A percentile compares a stretch with the other conserved stretches of the same genome.
These are phyloP conservation scores for Calonectria leucothoes DNA, from an alignment of 2,329 filamentous ascomycete genomes.

Conservation along the genomic window DNA sequence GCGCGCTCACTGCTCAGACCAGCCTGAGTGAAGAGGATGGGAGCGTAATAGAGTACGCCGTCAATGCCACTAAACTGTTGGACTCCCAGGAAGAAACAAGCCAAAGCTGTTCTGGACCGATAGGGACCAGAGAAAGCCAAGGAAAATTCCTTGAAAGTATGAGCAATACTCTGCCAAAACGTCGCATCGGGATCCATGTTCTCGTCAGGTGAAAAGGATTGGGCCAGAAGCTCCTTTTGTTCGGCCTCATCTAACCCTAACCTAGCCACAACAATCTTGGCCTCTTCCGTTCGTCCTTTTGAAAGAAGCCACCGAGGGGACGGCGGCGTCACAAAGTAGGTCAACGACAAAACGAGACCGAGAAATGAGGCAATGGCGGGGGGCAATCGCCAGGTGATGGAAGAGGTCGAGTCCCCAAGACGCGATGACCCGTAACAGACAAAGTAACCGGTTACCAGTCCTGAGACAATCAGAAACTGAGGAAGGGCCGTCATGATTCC, in stretches of 20 bases:
- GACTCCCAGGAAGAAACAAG: constrained; percentile 68
- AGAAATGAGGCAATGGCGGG: constrained; percentile 54
- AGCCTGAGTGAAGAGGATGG: constrained; percentile 68
- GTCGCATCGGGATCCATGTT: constrained; percentile 43
- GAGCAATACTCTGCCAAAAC: constrained; percentile 40
- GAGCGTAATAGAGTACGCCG: constrained; percentile 71
- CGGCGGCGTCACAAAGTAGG: constrained; percentile 55
- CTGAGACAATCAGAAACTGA: constrained; percentile 64
- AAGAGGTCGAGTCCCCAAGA: constrained; percentile 48
- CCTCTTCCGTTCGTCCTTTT: constrained; percentile 56
- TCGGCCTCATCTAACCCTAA: constrained; percentile 58
- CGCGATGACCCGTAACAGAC: constrained; percentile 67
- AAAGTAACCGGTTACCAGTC: constrained; percentile 68
- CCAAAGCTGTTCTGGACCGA: constrained; percentile 60
- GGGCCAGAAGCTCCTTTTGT: constrained; percentile 52
- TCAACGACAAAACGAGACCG: constrained; percentile 41
- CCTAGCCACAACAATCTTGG: constrained; percentile 50
- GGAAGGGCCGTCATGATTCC: constrained; percentile 64
- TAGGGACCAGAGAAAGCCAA: constrained; percentile 51
- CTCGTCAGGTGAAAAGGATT: constrained; percentile 25
- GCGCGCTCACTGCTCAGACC: constrained; percentile 64
- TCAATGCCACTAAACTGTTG: constrained; percentile 72
- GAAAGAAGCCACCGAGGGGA: constrained; percentile 69
- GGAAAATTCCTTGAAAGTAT: constrained; percentile 46
- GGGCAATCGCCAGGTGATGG: constrained; percentile 68